Percentiles rank a stretch among this genome's conserved stretches.
Evolutionary conservation across 2,329 filamentous ascomycete species (phyloP).

Genomic region (Colletotrichum euphorbiae): DNA sequence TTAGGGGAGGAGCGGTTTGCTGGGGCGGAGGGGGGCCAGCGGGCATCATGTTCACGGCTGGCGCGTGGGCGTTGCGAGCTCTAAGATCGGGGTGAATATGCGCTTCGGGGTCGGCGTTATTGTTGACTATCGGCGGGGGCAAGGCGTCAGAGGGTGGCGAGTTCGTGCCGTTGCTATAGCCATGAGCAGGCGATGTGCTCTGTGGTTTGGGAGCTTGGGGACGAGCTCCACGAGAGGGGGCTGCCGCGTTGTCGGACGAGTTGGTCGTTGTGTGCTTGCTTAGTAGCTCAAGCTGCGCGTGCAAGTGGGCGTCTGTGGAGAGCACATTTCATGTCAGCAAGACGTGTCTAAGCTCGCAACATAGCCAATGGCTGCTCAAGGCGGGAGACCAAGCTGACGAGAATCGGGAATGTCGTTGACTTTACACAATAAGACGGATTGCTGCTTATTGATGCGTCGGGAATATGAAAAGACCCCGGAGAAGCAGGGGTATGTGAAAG

Average conservation of each 20-base stretch:
- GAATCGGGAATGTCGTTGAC: not conserved
- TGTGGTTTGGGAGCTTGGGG: slow-evolving; percentile 47
- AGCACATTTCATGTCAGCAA: slow-evolving; percentile 38
- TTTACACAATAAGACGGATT: slow-evolving; percentile 13
- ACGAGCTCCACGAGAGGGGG: slow-evolving; percentile 43
- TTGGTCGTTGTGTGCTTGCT: slow-evolving; percentile 52
- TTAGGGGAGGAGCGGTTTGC: slow-evolving; percentile 26
- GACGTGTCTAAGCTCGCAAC: slow-evolving; percentile 9
- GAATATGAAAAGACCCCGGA: slow-evolving; percentile 14
- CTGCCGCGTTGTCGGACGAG: slow-evolving; percentile 46
- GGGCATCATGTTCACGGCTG: slow-evolving; percentile 50
- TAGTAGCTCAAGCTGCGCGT: slow-evolving; percentile 58
- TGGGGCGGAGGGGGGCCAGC: slow-evolving; percentile 41
- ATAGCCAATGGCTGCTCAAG: slow-evolving; percentile 1
- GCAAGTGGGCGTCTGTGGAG: slow-evolving; percentile 48
- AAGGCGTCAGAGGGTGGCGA: slow-evolving; percentile 50
- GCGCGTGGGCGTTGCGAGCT: slow-evolving; percentile 44
- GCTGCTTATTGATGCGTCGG: slow-evolving; percentile 9
- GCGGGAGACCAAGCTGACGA: not conserved
- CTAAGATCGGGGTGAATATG: slow-evolving; percentile 64
- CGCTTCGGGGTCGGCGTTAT: slow-evolving; percentile 54
- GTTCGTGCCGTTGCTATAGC: slow-evolving; percentile 54
- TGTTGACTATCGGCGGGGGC: slow-evolving; percentile 47
- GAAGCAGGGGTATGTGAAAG: slow-evolving; percentile 17
- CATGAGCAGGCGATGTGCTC: slow-evolving; percentile 55